A percentile compares a stretch with the other conserved stretches of the same genome.
phyloP scores from a whole-genome alignment of 257 asterid genomes.

The Solanum medicagineum region DNA sequence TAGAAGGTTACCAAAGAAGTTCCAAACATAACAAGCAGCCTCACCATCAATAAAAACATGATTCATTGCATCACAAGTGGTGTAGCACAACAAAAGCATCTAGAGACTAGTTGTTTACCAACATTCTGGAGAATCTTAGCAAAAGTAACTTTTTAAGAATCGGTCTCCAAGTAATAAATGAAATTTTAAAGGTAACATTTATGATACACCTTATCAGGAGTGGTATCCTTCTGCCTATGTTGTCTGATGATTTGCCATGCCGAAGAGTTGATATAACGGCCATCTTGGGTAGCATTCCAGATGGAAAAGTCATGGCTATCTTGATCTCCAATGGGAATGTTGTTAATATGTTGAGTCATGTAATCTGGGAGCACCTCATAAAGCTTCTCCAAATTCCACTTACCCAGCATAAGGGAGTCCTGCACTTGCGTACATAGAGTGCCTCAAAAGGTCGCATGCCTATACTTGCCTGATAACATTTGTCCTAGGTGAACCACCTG shows the following conservation, averaged over 20 bases:
- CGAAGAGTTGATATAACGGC: not conserved
- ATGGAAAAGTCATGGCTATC: not conserved
- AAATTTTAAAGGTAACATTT: not conserved
- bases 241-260: not conserved
- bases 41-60: not conserved
- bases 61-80: not conserved
- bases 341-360: not conserved
- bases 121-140: not conserved
- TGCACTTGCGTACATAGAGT: not conserved
- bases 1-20: not conserved
- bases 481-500: not conserved
- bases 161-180: not conserved
- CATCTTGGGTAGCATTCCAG: not conserved
- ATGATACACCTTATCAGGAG: not conserved
- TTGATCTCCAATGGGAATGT: not conserved
- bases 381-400: not conserved
- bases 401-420: not conserved
- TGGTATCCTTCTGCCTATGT: not conserved
- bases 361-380: not conserved
- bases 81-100: not conserved
- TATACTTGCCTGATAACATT: not conserved
- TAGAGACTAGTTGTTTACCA: not conserved
- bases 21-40: not conserved
- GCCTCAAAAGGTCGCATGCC: not conserved
- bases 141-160: not conserved